Evolutionary conservation across 2,329 filamentous ascomycete species (phyloP), one percentile per base, ranked within the genome.

Genomic region (Talaromyces amestolkiae): DNA sequence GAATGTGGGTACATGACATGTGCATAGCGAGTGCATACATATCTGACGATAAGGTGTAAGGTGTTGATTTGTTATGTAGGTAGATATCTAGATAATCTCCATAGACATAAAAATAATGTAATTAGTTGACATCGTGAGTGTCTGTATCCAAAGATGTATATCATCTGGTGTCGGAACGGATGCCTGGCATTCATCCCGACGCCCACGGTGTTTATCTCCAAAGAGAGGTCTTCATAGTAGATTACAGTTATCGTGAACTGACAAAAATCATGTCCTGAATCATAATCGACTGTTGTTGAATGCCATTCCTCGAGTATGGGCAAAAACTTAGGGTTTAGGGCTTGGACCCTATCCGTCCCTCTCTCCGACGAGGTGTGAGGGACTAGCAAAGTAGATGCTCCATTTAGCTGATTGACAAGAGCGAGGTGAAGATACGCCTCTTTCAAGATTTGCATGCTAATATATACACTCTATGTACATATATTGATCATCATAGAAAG

Each of bases 1-100:
- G 58, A 65, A 65, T 65, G 58, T 56, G 27, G 37, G 19, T n/a
- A 43, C 9, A 54, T 54, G 45, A 54, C 22, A 45, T 53, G 60
- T 54, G 35, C 19, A 39, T 7, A n/a, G 49, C 17, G 27, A 33
- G 49, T 31, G 24, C 27, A 19, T 37, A 22, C 53, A 37, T 37
- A 19, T 37, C n/a, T 56, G 11, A 35, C 51, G n/a, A 37, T 56
- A 56, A 56, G 31, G 51, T 11, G 24, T 33, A 53, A 17, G 5
- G 22, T 22, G n/a, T 19, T 11, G 19, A 54, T 7, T 19, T 22
- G 27, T 33, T n/a, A 19, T 33, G 31, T 54, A 4, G 17, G 27
- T 33, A 35, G 9, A 35, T 35, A 10, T 3, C 15, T n/a, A 31
- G 27, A 7, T 31, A 4, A 6, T 6, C 15, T 35, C 24, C 47